Evolutionary conservation across 2,329 filamentous ascomycete species (phyloP), one percentile per base, ranked within the genome.

Genomic region (Gaeumannomyces sp.): DNA sequence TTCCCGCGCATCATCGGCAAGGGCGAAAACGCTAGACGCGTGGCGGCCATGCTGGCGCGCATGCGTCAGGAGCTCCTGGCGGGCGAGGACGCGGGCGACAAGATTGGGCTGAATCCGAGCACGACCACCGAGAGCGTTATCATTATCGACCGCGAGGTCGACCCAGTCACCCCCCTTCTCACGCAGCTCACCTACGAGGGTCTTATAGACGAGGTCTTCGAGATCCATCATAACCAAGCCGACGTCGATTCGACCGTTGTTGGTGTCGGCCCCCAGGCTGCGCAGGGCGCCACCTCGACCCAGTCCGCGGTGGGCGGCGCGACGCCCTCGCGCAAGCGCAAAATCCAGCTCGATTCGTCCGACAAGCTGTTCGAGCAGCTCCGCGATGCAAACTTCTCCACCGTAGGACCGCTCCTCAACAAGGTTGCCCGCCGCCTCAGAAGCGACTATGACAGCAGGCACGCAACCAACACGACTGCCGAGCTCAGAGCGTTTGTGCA

Each of bases 171-270:
- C 1, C 89, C 91, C 0, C 83, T 99, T 22, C 87, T 99, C 64
- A 98, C 94, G 0, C 95, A 99, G 74, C 80, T 99, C 67, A 99
- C 95, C 1, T 99, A 99, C 72, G 94, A 99, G 77, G 95, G 95
- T 4, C 81, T 99, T 31, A 89, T 99, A 64, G 96, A 99, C 72
- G 95, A 99, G 74, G 84, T 95, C 22, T 96, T 96, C 73, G 89
- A 90, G 38, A 96, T 99, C 67, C 87, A 91, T 69, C 90, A 97
- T 73, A 98, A 96, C 72, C 93, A 96, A 74, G 89, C 92, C 53
- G 95, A 98, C 73, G 88, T 98, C 28, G 94, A 98, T 73, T 92
- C 92, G 2, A 93, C 93, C 1, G 86, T 98, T 66, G 87, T 97
- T 13, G 94, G 94, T 14, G 84, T 85, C n/a, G 82, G 88, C 31